Evolutionary conservation across 345 rosid species (phyloP), one percentile per base, ranked within the genome.

Genomic region (Gossypium mustelinum): DNA sequence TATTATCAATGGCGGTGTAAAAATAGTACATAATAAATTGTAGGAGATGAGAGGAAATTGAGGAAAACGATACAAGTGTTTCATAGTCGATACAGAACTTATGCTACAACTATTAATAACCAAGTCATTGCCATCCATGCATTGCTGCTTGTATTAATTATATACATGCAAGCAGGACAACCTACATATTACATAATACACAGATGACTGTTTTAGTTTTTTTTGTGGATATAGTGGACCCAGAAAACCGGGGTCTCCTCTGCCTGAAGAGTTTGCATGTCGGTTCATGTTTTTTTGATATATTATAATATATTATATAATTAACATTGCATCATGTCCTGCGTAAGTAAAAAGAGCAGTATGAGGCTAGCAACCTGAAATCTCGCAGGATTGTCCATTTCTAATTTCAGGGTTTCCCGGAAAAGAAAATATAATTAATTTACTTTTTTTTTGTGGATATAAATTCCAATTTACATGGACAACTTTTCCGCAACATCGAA

Each of bases 1-100:
- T 17, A 61, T 27, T 11, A 14, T 0, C 58, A 48, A 73, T 61
- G 76, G 69, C 76, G 58, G 69, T 73, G 69, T 29, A 17, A 73
- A 61, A 7, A 45, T 2, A 69, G 7, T 44, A 11, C 1, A 34
- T 27, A 2, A 50, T n/a, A 17, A 50, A 29, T 20, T 51, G 13
- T 14, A 9, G 34, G 3, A 56, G 74, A 71, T 55, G 4, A 13
- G 51, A 55, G 51, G 63, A 39, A 54, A 27, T 17, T 52, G 61
- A 54, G 73, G 61, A 54, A 50, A 71, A 43, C 4, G 25, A 12
- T 4, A 29, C 73, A 51, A 2, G 72, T 50, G 22, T 50, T 68
- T 13, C 22, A 25, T 25, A 39, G 16, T 11, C 39, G 63, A 71
- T 11, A 34, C 29, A 55, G 41, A 56, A 56, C 13, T 54, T 16